phyloP scores from a whole-genome alignment of 1,284 basidiomycete genomes.

The Leccinum fuscescens region DNA sequence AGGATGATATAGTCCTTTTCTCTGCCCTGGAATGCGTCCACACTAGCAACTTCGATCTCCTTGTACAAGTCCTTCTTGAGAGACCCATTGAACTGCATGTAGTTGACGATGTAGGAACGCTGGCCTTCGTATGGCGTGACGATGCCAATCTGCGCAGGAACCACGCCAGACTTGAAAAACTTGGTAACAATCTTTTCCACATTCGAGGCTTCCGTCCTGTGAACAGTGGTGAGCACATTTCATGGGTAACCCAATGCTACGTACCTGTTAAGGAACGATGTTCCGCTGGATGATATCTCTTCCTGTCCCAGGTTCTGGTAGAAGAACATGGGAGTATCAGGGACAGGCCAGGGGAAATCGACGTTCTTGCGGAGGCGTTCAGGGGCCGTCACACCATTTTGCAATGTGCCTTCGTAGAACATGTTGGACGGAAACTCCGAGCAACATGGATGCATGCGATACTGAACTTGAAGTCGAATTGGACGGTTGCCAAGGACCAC shows the following conservation, averaged over 20 bases:
- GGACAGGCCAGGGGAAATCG: conserved; percentile 98
- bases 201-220: conserved; percentile 94
- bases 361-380: conserved; percentile 96
- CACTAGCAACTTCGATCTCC: conserved; percentile 97
- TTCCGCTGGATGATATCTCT: conserved; percentile 97
- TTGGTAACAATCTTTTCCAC: conserved; percentile 99
- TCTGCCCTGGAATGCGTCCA: conserved; percentile 98
- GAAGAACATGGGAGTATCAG: conserved; percentile 99
- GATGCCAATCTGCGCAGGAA: conserved; percentile 94
- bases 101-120: conserved; percentile 97
- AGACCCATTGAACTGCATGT: conserved; percentile 99
- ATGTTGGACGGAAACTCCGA: conserved; percentile 99
- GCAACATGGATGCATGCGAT: conserved; percentile 99
- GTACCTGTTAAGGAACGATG: conserved; percentile 93
- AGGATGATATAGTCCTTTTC: conserved; percentile 99
- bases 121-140: conserved; percentile 99
- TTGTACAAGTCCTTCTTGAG: conserved; percentile 99
- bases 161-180: conserved; percentile 98
- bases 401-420: conserved; percentile 99
- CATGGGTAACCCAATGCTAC: conserved; percentile 5
- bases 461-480: conserved; percentile 98
- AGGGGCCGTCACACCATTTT: conserved; percentile 98
- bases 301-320: conserved; percentile 99
- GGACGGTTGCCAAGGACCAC: conserved; percentile 94
- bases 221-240: conserved; percentile 6